These are phyloP conservation scores for Colletotrichum chrysophilum DNA, from an alignment of 2,329 filamentous ascomycete species.

Conservation along the genomic window DNA sequence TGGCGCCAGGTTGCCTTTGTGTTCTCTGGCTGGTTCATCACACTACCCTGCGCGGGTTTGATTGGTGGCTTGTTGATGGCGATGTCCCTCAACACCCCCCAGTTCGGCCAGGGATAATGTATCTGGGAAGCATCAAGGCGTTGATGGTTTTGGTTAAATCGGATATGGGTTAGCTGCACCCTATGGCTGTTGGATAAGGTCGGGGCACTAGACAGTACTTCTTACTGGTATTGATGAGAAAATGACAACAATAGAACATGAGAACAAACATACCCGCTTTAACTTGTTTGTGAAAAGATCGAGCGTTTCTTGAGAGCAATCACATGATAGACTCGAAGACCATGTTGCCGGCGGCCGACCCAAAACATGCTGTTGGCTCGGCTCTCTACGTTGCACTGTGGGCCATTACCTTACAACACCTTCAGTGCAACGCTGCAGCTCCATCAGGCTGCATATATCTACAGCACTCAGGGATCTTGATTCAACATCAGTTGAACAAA, in stretches of 20 bases:
- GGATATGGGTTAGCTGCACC: not conserved
- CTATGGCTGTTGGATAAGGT: not conserved
- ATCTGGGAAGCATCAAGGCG: not conserved
- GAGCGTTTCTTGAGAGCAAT: not conserved
- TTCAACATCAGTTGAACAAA: not conserved
- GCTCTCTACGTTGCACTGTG: not conserved
- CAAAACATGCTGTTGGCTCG: not conserved
- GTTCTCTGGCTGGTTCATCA: slow-evolving; percentile 30
- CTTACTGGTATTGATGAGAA: not conserved
- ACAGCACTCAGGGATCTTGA: not conserved
- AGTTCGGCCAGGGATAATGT: slow-evolving; percentile 11
- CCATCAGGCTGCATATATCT: not conserved
- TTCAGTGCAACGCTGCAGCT: not conserved
- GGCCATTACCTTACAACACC: not conserved
- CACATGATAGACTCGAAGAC: not conserved
- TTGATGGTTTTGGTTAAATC: not conserved
- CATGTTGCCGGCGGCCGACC: not conserved
- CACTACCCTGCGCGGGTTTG: slow-evolving; percentile 27
- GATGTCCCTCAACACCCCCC: slow-evolving; percentile 29
- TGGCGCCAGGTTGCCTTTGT: slow-evolving; percentile 30
- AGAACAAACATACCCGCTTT: not conserved
- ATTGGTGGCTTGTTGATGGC: slow-evolving; percentile 27
- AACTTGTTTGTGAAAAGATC: accelerated
- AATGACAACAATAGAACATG: not conserved
- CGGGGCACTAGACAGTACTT: not conserved